Evolutionary conservation across 306 rosid species (phyloP), one percentile per base, ranked within the genome.

Genomic region (Medicago ruthenica): DNA sequence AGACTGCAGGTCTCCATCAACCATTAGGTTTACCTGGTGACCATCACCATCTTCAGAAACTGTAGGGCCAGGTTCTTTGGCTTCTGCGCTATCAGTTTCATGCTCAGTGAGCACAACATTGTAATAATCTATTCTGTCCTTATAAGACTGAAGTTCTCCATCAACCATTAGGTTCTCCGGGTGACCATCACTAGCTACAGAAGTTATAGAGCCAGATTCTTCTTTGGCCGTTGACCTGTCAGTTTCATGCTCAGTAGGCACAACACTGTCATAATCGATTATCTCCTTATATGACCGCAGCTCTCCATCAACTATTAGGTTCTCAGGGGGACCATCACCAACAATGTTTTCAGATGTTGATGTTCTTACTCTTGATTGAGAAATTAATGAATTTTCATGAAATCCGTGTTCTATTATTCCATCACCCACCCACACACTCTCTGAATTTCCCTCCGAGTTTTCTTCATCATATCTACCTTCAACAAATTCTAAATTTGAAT

Each of bases 401-500:
- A 16, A 42, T 51, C 57, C 27, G 66, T 83, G 89, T 67, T 81
- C 92, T 54, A 58, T 77, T 65, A 73, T 79, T 70, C 60, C 73
- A 63, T 83, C 59, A 63, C 81, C 58, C 76, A 41, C 79, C 67
- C 86, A 77, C 41, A 31, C 51, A 66, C 67, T 31, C 63, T 85
- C 88, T 44, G 84, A 73, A 79, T 66, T 74, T 22, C 72, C 86
- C 66, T 80, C 87, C 41, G 83, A 63, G 75, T 58, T 83, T 75
- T 92, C 92, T 55, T 82, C 90, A 67, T 83, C 82, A 76, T 14
- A 48, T 68, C 84, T 73, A 51, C 79, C 86, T 60, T 86, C 92
- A 76, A 82, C 44, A 68, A 67, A 77, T 76, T 88, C 93, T n/a
- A 86, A 81, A 83, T 82, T 87, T 78, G 91, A 76, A 82, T 87